These are phyloP conservation scores for Manihot esculenta DNA, from an alignment of 441 rosid species.

Conservation along the genomic window DNA sequence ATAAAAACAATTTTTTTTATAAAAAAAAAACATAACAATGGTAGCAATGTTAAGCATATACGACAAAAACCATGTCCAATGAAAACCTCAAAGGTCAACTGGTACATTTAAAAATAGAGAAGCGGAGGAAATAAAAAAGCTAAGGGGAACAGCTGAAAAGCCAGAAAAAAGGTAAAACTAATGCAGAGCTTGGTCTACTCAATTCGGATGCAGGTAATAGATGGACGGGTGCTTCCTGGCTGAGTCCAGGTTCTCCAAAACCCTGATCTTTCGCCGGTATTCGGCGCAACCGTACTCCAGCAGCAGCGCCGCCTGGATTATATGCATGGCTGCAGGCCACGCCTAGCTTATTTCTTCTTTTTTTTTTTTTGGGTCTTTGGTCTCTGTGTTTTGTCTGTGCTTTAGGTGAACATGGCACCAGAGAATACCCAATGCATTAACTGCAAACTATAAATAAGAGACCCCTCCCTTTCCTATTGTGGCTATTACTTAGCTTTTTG, in stretches of 20 bases:
- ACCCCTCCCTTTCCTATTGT: neutral
- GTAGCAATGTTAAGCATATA: too few relatives aligned
- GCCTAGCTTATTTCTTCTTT: constrained; percentile 24
- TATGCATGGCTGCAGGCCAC: constrained; percentile 34
- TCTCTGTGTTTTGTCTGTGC: constrained; percentile 28
- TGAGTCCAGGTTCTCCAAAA: neutral
- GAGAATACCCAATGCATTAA: neutral
- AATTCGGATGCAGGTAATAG: neutral
- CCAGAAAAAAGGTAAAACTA: neutral
- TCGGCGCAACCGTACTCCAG: constrained; percentile 32
- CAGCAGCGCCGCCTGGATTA: constrained; percentile 36
- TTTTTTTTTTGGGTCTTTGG: neutral
- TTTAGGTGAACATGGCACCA: constrained; percentile 26
- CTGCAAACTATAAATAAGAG: neutral
- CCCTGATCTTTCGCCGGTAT: constrained; percentile 34
- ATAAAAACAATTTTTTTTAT: too few relatives aligned
- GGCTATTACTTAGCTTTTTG: neutral
- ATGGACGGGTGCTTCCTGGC: neutral
- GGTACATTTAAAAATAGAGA: neutral
- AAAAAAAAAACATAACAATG: too few relatives aligned
- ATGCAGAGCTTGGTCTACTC: constrained; percentile 21
- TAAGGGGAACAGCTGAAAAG: neutral
- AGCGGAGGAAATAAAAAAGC: neutral
- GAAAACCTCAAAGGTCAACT: neutral
- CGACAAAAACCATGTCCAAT: too few relatives aligned